Evolutionary conservation across 1,284 basidiomycete species (phyloP).

Genomic region (Sutorius eximius): DNA sequence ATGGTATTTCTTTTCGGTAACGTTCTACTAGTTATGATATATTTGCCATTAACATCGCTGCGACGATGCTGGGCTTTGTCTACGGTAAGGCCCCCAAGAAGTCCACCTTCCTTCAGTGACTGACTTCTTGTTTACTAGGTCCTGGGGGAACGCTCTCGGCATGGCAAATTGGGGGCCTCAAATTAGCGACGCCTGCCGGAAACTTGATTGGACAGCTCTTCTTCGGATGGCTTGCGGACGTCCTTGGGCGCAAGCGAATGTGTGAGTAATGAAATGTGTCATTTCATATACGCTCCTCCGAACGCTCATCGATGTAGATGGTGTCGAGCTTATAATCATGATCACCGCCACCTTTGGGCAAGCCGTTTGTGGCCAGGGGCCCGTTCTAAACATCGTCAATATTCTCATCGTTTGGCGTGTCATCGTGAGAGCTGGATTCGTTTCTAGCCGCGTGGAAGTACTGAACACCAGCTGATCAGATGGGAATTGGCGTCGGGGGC

Average conservation of each 20-base stretch:
- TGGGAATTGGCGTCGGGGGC: conserved; percentile 58
- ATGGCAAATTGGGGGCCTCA: conserved; percentile 71
- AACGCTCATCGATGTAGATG: conserved; percentile 40
- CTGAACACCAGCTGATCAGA: conserved; percentile 26
- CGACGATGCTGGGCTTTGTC: conserved; percentile 72
- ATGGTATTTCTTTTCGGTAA: not conserved
- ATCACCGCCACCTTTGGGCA: conserved; percentile 48
- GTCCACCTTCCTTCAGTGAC: not conserved
- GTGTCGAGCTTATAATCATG: conserved; percentile 55
- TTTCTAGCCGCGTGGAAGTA: not conserved
- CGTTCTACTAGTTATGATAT: conserved; percentile 54
- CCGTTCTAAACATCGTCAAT: conserved; percentile 53
- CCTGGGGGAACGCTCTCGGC: conserved; percentile 37
- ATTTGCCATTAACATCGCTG: conserved; percentile 73
- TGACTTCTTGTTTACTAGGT: not conserved
- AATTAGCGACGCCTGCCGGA: conserved; percentile 65
- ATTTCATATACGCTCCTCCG: not conserved
- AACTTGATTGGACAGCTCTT: conserved; percentile 59
- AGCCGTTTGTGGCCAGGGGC: conserved; percentile 47
- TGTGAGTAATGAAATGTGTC: conserved; percentile 2
- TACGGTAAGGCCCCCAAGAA: conserved; percentile 41
- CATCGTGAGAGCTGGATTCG: conserved; percentile 32
- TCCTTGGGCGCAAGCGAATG: conserved; percentile 47
- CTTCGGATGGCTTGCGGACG: conserved; percentile 55
- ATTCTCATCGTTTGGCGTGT: conserved; percentile 56